phyloP scores from a whole-genome alignment of 805 yeast species.

The Candida nanaspora region DNA sequence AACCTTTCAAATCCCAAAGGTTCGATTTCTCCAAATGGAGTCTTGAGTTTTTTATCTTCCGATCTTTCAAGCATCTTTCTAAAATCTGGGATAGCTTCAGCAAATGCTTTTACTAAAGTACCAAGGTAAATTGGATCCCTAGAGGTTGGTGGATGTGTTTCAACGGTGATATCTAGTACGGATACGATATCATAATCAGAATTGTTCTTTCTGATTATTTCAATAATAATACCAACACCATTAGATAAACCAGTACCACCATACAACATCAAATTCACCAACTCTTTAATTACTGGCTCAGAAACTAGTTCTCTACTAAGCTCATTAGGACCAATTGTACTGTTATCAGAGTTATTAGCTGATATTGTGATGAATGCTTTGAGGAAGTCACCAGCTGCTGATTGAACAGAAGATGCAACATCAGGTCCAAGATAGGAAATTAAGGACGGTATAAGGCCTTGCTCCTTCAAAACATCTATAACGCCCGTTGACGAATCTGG shows the following conservation, averaged over 20 bases:
- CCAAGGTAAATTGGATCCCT: constrained; percentile 93
- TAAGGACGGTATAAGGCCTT: constrained; percentile 65
- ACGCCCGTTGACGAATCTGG: constrained; percentile 86
- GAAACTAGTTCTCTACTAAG: constrained; percentile 86
- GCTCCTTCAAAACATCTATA: constrained; percentile 65
- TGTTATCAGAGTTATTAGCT: constrained; percentile 84
- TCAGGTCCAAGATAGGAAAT: constrained; percentile 65
- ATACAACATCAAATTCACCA: constrained; percentile 70
- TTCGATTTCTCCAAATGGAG: constrained; percentile 60
- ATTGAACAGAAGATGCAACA: constrained; percentile 64
- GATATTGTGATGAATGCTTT: constrained; percentile 92
- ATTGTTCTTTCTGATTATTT: constrained; percentile 89
- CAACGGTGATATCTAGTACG: constrained; percentile 72
- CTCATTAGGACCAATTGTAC: constrained; percentile 94
- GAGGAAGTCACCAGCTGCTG: constrained; percentile 91
- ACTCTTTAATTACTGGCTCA: constrained; percentile 52
- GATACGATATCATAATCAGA: constrained; percentile 92
- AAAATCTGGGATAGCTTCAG: constrained; percentile 66
- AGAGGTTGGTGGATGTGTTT: constrained; percentile 86
- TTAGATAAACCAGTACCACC: constrained; percentile 88
- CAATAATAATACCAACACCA: constrained; percentile 92
- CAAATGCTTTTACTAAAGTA: constrained; percentile 68
- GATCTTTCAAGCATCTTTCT: constrained; percentile 46
- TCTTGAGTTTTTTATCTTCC: constrained; percentile 35
- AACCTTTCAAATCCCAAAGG: constrained; percentile 89